These are phyloP conservation scores for Jatropha curcas DNA, from an alignment of 345 rosid genomes.

Conservation along the genomic window DNA sequence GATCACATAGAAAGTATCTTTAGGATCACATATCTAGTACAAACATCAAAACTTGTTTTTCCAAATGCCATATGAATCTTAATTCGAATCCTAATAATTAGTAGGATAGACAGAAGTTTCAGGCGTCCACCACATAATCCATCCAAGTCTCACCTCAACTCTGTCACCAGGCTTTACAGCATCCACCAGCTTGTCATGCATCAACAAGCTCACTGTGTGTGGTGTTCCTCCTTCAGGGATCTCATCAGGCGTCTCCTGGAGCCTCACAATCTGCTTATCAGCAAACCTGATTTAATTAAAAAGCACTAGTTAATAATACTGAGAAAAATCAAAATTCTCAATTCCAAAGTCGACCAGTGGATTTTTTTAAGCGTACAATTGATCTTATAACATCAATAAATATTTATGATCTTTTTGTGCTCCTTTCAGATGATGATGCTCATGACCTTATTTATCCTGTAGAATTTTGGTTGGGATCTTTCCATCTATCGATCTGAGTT, in stretches of 20 bases:
- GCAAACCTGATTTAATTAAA: conserved; percentile 60
- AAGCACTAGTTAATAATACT: not conserved
- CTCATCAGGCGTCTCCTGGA: conserved; percentile 97
- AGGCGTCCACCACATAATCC: not conserved
- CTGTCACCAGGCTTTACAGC: conserved; percentile 96
- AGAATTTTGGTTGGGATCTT: not conserved
- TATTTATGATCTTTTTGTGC: not conserved
- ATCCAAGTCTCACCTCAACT: conserved; percentile 62
- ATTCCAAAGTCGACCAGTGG: not conserved
- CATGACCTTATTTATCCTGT: not conserved
- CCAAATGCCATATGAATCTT: too few relatives aligned
- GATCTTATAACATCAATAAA: not conserved
- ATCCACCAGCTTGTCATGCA: conserved; percentile 97
- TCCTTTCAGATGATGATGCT: not conserved
- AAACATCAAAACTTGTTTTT: too few relatives aligned
- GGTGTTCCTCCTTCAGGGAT: conserved; percentile 99
- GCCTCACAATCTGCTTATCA: conserved; percentile 98
- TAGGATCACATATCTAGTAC: too few relatives aligned
- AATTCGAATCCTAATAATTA: too few relatives aligned
- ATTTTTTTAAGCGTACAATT: not conserved
- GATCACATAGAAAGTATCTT: too few relatives aligned
- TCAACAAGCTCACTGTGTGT: conserved; percentile 91
- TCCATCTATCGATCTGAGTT: not conserved
- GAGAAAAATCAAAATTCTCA: not conserved
- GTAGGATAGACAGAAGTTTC: conserved; percentile 6